Base-by-base conservation (phyloP, 352 stramenopile species). In the Thalassiosira delicatula region DNA sequence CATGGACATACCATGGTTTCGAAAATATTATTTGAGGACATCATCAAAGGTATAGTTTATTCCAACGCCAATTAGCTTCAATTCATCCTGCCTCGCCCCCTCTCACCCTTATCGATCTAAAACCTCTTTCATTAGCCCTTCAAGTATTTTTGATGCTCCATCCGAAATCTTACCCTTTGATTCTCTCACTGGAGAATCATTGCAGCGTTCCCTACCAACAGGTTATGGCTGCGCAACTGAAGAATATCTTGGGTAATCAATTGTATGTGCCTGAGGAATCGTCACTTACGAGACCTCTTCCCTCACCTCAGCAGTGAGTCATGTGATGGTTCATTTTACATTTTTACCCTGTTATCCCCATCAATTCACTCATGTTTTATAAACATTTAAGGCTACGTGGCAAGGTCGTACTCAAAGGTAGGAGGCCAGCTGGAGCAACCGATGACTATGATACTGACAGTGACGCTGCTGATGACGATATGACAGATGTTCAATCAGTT, bases 1-100 rank as follows among this genome's bases (percentile, higher is more conserved):
- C 90, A 94, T 75, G 77, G 95, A 1, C 88, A 95, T 62, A 97
- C 95, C 0, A 91, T 97, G 78, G 96, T 92, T n/a, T 92, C 88
- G 30, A 95, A 95, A 74, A 96, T 96, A 61, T 70, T 92, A 17
- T 97, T 97, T 80, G 70, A 85, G 44, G 93, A 97, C 57, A 95
- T 96, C 70, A 94, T 97, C 61, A 85, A 94, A 71, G n/a, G n/a
- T n/a, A n/a, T n/a, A n/a, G n/a, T n/a, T n/a, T n/a, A n/a, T n/a
- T n/a, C n/a, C n/a, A n/a, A n/a, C n/a, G n/a, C n/a, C n/a, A n/a
- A n/a, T n/a, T n/a, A n/a, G n/a, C n/a, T n/a, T n/a, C n/a, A n/a
- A n/a, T n/a, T n/a, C n/a, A n/a, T n/a, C n/a, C n/a, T n/a, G n/a
- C n/a, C n/a, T n/a, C n/a, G n/a, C n/a, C n/a, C n/a, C n/a, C n/a